phyloP scores from a whole-genome alignment of 805 yeast species.

The Yamadazyma laniorum region DNA sequence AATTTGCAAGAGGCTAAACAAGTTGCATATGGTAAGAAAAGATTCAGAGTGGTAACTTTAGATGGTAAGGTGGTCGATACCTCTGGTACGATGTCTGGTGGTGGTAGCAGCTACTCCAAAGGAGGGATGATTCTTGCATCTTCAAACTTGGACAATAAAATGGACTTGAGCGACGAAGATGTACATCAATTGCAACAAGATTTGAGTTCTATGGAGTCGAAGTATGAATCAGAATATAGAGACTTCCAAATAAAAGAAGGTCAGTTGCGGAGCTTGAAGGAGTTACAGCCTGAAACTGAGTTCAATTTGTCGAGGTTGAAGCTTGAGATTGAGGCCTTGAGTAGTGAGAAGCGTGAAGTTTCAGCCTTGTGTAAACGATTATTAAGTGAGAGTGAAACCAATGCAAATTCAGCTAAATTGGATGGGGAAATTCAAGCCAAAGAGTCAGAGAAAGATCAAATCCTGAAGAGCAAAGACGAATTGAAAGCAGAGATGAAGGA shows the following conservation, averaged over 20 bases:
- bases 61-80: slow-evolving; percentile 91
- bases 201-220: slow-evolving; percentile 50
- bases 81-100: slow-evolving; percentile 96
- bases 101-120: slow-evolving; percentile 67
- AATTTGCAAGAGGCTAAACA: slow-evolving; percentile 76
- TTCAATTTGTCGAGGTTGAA: slow-evolving; percentile 53
- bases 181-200: slow-evolving; percentile 53
- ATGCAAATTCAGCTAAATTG: slow-evolving; percentile 26
- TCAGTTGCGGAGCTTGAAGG: slow-evolving; percentile 56
- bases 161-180: slow-evolving; percentile 54
- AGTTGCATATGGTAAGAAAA: slow-evolving; percentile 78
- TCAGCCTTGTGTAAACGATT: slow-evolving; percentile 42
- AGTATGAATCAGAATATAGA: slow-evolving; percentile 47
- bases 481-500: slow-evolving; percentile 56
- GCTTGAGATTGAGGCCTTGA: slow-evolving; percentile 63
- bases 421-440: slow-evolving; percentile 36
- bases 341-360: slow-evolving; percentile 51
- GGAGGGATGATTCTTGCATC: slow-evolving; percentile 74
- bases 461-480: slow-evolving; percentile 18
- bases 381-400: slow-evolving; percentile 36
- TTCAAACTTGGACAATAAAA: slow-evolving; percentile 20
- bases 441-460: slow-evolving; percentile 13
- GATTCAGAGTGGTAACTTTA: slow-evolving; percentile 88
- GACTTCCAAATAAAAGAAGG: slow-evolving; percentile 59
- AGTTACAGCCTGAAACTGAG: slow-evolving; percentile 70